Conservation (phyloP, 345 rosid species). For the Physaria fendleri region DNA sequence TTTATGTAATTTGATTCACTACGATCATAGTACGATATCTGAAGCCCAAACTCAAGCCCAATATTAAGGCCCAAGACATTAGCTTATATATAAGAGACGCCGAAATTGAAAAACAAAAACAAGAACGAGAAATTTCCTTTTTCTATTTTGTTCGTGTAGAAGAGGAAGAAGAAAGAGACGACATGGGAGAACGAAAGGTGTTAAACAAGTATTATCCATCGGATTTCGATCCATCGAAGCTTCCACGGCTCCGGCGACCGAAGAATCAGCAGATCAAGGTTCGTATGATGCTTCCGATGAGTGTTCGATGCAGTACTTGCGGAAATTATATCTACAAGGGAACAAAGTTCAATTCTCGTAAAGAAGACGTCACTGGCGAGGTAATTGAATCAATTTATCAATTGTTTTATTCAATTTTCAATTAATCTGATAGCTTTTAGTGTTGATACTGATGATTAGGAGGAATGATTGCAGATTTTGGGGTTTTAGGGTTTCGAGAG, state of each 20-base stretch:
- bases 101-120: not conserved
- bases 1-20: no score
- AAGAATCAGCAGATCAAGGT: slow-evolving; percentile 91
- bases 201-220: slow-evolving; percentile 91
- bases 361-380: slow-evolving; percentile 87
- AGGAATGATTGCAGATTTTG: slow-evolving; percentile 7
- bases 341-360: slow-evolving; percentile 88
- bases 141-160: not conserved
- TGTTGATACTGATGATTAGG: not conserved
- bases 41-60: no score
- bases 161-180: slow-evolving; percentile 13
- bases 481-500: no score
- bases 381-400: slow-evolving; percentile 28
- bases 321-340: slow-evolving; percentile 92
- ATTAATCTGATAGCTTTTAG: not conserved
- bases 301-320: slow-evolving; percentile 83
- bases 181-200: slow-evolving; percentile 95
- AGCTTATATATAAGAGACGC: not conserved
- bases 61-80: no score
- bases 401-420: not conserved
- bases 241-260: slow-evolving; percentile 63
- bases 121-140: not conserved
- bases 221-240: slow-evolving; percentile 86
- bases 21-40: no score
- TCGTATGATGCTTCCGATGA: slow-evolving; percentile 98